Evolutionary conservation across 202 grass and related monocot species (phyloP).

Genomic region (Miscanthus sacchariflorus): DNA sequence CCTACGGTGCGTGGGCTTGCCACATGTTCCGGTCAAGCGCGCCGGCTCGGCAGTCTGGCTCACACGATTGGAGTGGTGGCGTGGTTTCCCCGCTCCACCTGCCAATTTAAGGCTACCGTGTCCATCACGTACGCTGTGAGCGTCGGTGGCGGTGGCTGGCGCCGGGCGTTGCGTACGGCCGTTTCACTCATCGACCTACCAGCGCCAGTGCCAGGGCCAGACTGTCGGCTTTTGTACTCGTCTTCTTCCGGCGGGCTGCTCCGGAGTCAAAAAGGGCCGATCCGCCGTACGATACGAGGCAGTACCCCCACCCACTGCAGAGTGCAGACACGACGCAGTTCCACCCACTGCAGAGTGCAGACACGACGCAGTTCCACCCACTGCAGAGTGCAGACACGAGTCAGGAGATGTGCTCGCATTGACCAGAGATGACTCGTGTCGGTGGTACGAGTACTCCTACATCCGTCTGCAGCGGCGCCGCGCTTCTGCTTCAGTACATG

Average conservation of each 20-base stretch:
- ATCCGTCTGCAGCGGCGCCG: not conserved
- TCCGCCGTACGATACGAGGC: constrained; percentile 28
- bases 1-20: too few relatives aligned
- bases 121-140: not conserved
- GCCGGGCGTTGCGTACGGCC: not conserved
- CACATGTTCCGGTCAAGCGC: not conserved
- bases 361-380: not conserved
- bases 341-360: not conserved
- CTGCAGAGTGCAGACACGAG: not conserved
- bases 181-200: not conserved
- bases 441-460: not conserved
- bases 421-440: not conserved
- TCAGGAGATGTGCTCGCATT: not conserved
- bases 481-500: too few relatives aligned
- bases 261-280: constrained; percentile 1
- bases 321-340: too few relatives aligned
- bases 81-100: not conserved
- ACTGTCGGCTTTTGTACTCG: not conserved
- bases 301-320: not conserved
- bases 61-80: not conserved
- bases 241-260: not conserved
- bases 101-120: not conserved
- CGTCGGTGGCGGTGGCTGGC: constrained; percentile 20
- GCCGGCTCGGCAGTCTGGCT: not conserved
- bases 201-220: not conserved